Evolutionary conservation across 2,329 filamentous ascomycete genomes (phyloP).

Genomic region (Tolypocladium inflatum): DNA sequence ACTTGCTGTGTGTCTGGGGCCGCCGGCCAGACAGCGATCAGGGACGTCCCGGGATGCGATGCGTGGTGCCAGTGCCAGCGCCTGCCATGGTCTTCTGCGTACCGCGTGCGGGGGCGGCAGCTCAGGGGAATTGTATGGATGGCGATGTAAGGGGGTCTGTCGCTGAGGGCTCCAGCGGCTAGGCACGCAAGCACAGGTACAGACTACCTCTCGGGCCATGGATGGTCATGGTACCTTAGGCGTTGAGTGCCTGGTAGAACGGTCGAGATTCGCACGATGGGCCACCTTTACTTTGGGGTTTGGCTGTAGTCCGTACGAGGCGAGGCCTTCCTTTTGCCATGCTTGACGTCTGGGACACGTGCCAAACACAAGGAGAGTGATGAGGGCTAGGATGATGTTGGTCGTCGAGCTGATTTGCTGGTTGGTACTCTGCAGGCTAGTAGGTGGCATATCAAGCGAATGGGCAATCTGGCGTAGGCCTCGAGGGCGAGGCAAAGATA

Average conservation of each 20-base stretch:
- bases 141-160: neutral
- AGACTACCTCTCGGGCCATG: no score
- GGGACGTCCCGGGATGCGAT: neutral
- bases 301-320: neutral
- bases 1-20: no score
- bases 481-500: neutral
- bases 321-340: neutral
- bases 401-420: neutral
- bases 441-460: neutral
- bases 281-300: neutral
- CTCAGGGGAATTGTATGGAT: neutral
- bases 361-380: neutral
- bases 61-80: no score
- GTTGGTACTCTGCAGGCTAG: neutral
- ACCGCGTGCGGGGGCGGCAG: neutral
- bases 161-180: neutral
- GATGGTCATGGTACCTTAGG: no score
- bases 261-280: neutral
- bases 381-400: neutral
- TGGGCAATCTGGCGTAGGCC: neutral
- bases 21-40: neutral
- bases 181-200: neutral
- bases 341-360: neutral
- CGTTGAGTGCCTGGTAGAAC: neutral
- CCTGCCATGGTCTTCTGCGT: neutral